A percentile compares a stretch with the other conserved stretches of the same genome.
These are phyloP conservation scores for Pluteus cervinus DNA, from an alignment of 768 basidiomycete genomes.

Conservation along the genomic window DNA sequence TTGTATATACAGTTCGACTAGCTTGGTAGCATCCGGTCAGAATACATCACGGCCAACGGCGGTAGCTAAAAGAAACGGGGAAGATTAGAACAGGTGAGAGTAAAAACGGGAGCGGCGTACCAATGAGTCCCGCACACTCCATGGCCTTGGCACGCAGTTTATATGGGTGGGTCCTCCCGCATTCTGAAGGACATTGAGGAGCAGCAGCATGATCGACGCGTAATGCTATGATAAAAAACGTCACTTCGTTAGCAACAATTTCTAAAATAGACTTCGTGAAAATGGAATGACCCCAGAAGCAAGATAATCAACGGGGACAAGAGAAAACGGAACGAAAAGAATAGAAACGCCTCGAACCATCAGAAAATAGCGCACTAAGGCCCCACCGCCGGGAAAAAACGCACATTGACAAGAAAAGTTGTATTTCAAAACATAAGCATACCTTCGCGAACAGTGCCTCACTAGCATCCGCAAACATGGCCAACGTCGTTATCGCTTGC, in stretches of 20 bases:
- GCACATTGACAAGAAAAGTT: no score
- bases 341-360: no score
- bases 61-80: slow-evolving; percentile 44
- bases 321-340: no score
- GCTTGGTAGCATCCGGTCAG: slow-evolving; percentile 61
- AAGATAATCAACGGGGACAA: no score
- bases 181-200: slow-evolving; percentile 71
- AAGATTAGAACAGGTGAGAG: not conserved
- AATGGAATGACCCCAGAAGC: no score
- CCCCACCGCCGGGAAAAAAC: slow-evolving; percentile 5
- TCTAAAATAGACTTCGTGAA: no score
- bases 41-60: slow-evolving; percentile 81
- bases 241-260: not conserved
- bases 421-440: slow-evolving; percentile 12
- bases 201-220: slow-evolving; percentile 69
- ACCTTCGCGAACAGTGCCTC: slow-evolving; percentile 73
- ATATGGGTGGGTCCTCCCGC: slow-evolving; percentile 59
- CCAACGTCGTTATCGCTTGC: slow-evolving; percentile 80
- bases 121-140: slow-evolving; percentile 85
- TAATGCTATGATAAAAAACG: slow-evolving; percentile 47
- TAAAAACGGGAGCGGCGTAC: slow-evolving; percentile 33
- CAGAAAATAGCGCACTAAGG: no score
- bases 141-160: slow-evolving; percentile 77
- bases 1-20: slow-evolving; percentile 70
- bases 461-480: slow-evolving; percentile 84